phyloP scores from a whole-genome alignment of 2,329 filamentous ascomycete genomes.

The Cylindrodendrum hubeiense region DNA sequence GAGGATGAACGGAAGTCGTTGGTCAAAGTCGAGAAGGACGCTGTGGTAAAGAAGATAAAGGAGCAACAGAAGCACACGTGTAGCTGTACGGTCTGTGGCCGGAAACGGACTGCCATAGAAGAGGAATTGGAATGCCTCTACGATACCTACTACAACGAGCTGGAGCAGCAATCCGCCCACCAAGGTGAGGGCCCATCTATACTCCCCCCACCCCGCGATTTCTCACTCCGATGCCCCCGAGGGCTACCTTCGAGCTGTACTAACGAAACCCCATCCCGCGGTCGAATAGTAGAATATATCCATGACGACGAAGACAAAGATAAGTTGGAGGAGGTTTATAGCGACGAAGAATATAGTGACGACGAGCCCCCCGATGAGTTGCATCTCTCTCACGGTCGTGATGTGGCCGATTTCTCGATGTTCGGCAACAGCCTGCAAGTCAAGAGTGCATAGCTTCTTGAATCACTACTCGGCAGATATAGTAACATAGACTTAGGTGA shows the following conservation, averaged over 20 bases:
- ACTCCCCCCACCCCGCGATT: slow-evolving; percentile 67
- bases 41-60: slow-evolving; percentile 99
- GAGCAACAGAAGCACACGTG: slow-evolving; percentile 99
- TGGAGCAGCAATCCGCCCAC: slow-evolving; percentile 97
- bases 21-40: slow-evolving; percentile 98
- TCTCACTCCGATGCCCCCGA: slow-evolving; percentile 69
- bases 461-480: slow-evolving; percentile 58
- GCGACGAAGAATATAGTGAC: slow-evolving; percentile 72
- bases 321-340: slow-evolving; percentile 64
- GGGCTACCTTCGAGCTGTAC: slow-evolving; percentile 69
- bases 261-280: slow-evolving; percentile 78
- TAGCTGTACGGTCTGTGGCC: slow-evolving; percentile 96
- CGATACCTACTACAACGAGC: slow-evolving; percentile 97
- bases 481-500: slow-evolving; percentile 78
- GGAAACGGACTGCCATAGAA: slow-evolving; percentile 96
- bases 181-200: slow-evolving; percentile 76
- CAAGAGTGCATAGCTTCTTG: slow-evolving; percentile 73
- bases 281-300: slow-evolving; percentile 78
- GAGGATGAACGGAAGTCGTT: slow-evolving; percentile 95
- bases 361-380: slow-evolving; percentile 78
- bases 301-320: slow-evolving; percentile 68
- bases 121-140: slow-evolving; percentile 98
- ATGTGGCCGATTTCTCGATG: slow-evolving; percentile 89
- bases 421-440: slow-evolving; percentile 98
- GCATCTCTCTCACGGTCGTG: slow-evolving; percentile 72